phyloP scores from a whole-genome alignment of 345 rosid species.

The Eucalyptus marginata region DNA sequence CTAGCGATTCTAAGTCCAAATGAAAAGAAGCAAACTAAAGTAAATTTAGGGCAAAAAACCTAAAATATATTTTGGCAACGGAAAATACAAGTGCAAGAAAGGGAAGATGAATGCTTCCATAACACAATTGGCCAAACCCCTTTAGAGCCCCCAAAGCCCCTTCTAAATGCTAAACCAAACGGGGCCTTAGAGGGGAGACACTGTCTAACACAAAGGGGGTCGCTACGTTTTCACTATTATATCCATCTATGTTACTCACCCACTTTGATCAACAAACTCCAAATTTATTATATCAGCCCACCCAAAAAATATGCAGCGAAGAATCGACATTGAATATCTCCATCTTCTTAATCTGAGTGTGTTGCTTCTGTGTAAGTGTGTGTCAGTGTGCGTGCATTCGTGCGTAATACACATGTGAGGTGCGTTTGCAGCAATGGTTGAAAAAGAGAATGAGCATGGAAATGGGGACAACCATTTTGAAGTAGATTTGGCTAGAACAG shows the following conservation, averaged over 20 bases:
- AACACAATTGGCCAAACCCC: neutral
- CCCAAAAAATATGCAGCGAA: neutral
- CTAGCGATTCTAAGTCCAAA: neutral
- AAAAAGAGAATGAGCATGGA: neutral
- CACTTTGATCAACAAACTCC: neutral
- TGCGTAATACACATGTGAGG: neutral
- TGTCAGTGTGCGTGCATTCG: rapidly evolving
- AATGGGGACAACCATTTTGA: neutral
- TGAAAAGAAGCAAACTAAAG: neutral
- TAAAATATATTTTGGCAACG: neutral
- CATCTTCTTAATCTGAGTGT: neutral
- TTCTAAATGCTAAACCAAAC: too few relatives aligned
- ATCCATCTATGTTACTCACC: neutral
- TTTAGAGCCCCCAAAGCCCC: too few relatives aligned
- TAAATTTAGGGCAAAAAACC: neutral
- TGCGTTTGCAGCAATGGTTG: neutral
- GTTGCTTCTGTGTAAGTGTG: neutral
- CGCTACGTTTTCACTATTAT: neutral
- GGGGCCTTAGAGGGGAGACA: neutral
- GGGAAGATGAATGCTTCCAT: neutral
- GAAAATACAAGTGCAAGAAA: neutral
- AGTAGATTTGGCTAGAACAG: neutral
- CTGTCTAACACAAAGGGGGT: neutral
- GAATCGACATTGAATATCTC: neutral
- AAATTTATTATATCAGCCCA: neutral